phyloP scores from a whole-genome alignment of 2,329 filamentous ascomycete genomes.

The Alternaria brassicae region DNA sequence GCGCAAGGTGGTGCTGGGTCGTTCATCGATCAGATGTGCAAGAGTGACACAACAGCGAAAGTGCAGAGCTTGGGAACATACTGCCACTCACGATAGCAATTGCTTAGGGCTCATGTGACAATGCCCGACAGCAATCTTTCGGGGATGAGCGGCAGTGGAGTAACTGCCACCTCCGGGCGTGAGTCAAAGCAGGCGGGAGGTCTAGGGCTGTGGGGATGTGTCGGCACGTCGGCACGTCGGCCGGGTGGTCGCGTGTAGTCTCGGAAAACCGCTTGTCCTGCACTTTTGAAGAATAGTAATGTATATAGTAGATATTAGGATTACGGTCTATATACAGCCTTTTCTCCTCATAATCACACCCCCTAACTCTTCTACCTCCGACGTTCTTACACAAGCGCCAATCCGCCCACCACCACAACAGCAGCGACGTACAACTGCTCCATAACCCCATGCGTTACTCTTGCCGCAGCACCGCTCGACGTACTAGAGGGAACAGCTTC shows the following conservation, averaged over 20 bases:
- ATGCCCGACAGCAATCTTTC: background rate
- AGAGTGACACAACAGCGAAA: background rate
- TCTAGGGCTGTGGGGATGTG: background rate
- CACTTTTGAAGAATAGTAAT: rapidly evolving
- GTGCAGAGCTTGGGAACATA: background rate
- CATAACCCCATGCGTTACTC: slow-evolving; percentile 5
- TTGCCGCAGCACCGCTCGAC: slow-evolving; percentile 12
- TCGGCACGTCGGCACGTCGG: background rate
- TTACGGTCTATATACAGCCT: background rate
- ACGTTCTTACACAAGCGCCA: slow-evolving; percentile 4
- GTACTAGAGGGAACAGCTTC: slow-evolving; percentile 6
- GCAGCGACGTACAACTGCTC: slow-evolving; percentile 16
- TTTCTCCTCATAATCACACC: background rate
- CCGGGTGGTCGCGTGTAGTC: background rate
- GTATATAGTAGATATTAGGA: background rate
- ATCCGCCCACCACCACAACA: slow-evolving; percentile 14
- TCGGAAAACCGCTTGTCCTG: background rate
- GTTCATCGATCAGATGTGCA: slow-evolving; percentile 12
- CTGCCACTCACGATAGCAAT: background rate
- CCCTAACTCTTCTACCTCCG: background rate
- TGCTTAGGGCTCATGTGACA: background rate
- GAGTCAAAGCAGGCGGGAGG: background rate
- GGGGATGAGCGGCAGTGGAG: background rate
- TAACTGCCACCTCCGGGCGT: background rate
- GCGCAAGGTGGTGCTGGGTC: slow-evolving; percentile 11